Evolutionary conservation across 2,329 filamentous ascomycete genomes (phyloP).

Genomic region (Waltergamsia citrina): DNA sequence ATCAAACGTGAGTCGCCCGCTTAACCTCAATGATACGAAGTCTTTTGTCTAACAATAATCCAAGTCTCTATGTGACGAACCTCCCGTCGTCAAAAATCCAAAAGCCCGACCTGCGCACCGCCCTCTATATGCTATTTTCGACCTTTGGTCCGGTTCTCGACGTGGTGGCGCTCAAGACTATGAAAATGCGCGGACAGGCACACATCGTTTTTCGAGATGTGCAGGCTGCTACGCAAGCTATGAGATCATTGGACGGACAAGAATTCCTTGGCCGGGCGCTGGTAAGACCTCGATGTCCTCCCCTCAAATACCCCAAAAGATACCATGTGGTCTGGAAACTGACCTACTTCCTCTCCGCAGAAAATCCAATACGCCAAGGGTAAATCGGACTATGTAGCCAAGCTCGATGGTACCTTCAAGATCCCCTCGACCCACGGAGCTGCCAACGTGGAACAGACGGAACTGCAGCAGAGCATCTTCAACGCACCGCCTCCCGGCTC

Average conservation of each 20-base stretch:
- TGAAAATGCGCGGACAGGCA: conserved; percentile 91
- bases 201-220: conserved; percentile 86
- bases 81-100: conserved; percentile 79
- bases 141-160: conserved; percentile 91
- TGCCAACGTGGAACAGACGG: conserved; percentile 54
- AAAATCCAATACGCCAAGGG: conserved; percentile 86
- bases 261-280: conserved; percentile 78
- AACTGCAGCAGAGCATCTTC: conserved; percentile 74
- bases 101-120: conserved; percentile 77
- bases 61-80: conserved; percentile 80
- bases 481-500: conserved; percentile 51
- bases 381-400: conserved; percentile 80
- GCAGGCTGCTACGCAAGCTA: conserved; percentile 85
- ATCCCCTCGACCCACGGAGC: conserved; percentile 48
- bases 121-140: conserved; percentile 87
- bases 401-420: conserved; percentile 84
- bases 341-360: too few relatives aligned
- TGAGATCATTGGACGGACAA: conserved; percentile 80
- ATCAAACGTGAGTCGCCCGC: conserved; percentile 56
- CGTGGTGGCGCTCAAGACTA: conserved; percentile 79
- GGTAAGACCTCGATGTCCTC: conserved; percentile 42
- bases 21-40: not conserved
- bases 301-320: too few relatives aligned
- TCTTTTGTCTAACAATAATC: conserved; percentile 5
- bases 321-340: too few relatives aligned